A percentile compares a stretch with the other conserved stretches of the same genome.
These are phyloP conservation scores for Echria macrotheca DNA, from an alignment of 495 filamentous ascomycete species.

Conservation along the genomic window DNA sequence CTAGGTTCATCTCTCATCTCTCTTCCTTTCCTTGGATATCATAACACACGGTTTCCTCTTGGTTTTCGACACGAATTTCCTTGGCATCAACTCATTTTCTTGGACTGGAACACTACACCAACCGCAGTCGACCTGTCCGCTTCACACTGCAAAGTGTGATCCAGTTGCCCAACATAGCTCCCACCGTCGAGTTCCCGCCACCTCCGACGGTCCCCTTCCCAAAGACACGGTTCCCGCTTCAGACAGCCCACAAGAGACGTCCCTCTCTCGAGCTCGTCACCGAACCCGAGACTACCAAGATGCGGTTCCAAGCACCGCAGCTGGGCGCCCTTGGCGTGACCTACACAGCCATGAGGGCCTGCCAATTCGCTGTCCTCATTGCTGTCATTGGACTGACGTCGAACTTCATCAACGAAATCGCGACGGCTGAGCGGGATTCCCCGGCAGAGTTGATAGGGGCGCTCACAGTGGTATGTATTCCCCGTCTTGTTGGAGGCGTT, in stretches of 20 bases:
- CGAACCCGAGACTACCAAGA: slow-evolving; percentile 34
- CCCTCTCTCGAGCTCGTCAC: slow-evolving; percentile 26
- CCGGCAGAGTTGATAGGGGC: slow-evolving; percentile 72
- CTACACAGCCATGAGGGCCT: slow-evolving; percentile 66
- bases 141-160: neutral
- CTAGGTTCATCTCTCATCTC: slow-evolving; percentile 15
- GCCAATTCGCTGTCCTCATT: slow-evolving; percentile 69
- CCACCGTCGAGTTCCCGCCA: slow-evolving; percentile 21
- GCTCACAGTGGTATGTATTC: slow-evolving; percentile 63
- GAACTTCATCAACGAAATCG: slow-evolving; percentile 77
- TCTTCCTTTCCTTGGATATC: slow-evolving; percentile 19
- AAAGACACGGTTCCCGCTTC: slow-evolving; percentile 23
- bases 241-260: slow-evolving; percentile 23
- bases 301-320: slow-evolving; percentile 54
- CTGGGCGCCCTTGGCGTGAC: slow-evolving; percentile 74
- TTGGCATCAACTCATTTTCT: slow-evolving; percentile 7
- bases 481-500: neutral
- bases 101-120: slow-evolving; percentile 4
- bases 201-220: slow-evolving; percentile 26
- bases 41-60: slow-evolving; percentile 11
- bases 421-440: slow-evolving; percentile 54
- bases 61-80: slow-evolving; percentile 18
- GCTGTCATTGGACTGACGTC: slow-evolving; percentile 74
- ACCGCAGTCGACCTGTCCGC: slow-evolving; percentile 29
- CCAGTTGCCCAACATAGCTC: slow-evolving; percentile 24